Conservation (phyloP, 2,329 filamentous ascomycete genomes). For the Pyricularia sp. region DNA sequence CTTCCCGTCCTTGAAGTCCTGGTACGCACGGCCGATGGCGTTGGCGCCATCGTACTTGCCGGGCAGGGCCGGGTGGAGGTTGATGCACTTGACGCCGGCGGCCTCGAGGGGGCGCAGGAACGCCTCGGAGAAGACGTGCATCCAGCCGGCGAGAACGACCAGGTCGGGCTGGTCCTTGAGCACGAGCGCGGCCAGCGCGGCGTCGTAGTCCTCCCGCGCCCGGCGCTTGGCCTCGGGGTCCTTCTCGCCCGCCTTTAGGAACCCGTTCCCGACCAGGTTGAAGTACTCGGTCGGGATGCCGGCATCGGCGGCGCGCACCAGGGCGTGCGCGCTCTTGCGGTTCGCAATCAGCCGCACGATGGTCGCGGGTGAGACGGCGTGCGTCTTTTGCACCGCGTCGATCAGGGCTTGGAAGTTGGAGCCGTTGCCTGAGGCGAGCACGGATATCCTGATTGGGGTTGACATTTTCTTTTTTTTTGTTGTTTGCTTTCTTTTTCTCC, state of each 20-base stretch:
- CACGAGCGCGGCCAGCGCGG: conserved; percentile 61
- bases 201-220: conserved; percentile 63
- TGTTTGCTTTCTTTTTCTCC: not conserved
- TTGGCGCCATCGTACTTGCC: conserved; percentile 67
- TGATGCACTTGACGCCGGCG: conserved; percentile 62
- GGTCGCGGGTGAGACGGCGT: conserved; percentile 26
- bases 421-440: conserved; percentile 66
- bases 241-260: conserved; percentile 45
- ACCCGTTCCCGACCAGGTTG: conserved; percentile 69
- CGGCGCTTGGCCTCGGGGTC: conserved; percentile 43
- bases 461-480: not conserved
- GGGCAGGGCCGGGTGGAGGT: conserved; percentile 69
- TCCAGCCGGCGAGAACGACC: conserved; percentile 77
- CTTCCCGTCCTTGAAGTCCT: conserved; percentile 55
- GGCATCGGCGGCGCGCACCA: conserved; percentile 30
- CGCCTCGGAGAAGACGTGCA: conserved; percentile 65
- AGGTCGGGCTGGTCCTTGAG: conserved; percentile 58
- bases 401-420: conserved; percentile 71
- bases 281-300: conserved; percentile 70
- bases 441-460: conserved; percentile 39
- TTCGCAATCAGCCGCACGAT: conserved; percentile 41
- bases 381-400: conserved; percentile 30
- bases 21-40: conserved; percentile 71
- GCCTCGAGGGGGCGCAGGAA: conserved; percentile 62
- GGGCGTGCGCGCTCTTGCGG: conserved; percentile 36